These are phyloP conservation scores for Naganishia vaughanmartiniae DNA, from an alignment of 768 basidiomycete species.

Conservation along the genomic window DNA sequence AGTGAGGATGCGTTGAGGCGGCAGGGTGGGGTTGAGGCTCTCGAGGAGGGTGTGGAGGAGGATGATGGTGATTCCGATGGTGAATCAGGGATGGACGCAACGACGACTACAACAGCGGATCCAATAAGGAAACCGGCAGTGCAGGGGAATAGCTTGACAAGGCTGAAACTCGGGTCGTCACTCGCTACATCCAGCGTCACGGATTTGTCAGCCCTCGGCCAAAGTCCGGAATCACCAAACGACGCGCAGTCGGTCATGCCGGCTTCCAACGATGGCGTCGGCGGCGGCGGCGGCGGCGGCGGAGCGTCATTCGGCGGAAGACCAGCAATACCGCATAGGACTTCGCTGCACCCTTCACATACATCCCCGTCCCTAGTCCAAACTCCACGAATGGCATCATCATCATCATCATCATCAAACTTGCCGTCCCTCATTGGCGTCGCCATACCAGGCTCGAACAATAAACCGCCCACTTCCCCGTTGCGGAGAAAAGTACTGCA, in stretches of 20 bases:
- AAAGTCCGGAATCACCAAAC: slow-evolving; percentile 9
- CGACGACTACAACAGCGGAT: not conserved
- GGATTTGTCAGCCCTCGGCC: slow-evolving; percentile 10
- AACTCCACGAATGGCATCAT: slow-evolving; percentile 17
- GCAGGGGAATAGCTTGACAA: not conserved
- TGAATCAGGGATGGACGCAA: not conserved
- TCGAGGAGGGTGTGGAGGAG: not conserved
- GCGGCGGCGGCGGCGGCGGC: no score
- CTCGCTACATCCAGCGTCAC: slow-evolving; percentile 4
- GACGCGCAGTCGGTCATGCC: not conserved
- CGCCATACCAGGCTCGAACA: not conserved
- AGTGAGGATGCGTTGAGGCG: not conserved
- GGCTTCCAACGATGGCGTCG: no score
- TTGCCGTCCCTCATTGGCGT: slow-evolving; percentile 1
- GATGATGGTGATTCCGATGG: slow-evolving; percentile 12
- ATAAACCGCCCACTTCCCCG: not conserved
- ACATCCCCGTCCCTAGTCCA: slow-evolving; percentile 24
- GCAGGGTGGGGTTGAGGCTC: not conserved
- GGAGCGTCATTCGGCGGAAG: not conserved
- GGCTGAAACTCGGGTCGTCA: not conserved
- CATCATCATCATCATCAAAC: not conserved
- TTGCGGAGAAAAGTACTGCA: not conserved
- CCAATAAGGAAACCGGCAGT: not conserved
- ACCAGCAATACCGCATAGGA: slow-evolving; percentile 1
- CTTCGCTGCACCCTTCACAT: slow-evolving; percentile 25